Conservation (phyloP, 148 eudicot species). For the Nepenthes gracilis region DNA sequence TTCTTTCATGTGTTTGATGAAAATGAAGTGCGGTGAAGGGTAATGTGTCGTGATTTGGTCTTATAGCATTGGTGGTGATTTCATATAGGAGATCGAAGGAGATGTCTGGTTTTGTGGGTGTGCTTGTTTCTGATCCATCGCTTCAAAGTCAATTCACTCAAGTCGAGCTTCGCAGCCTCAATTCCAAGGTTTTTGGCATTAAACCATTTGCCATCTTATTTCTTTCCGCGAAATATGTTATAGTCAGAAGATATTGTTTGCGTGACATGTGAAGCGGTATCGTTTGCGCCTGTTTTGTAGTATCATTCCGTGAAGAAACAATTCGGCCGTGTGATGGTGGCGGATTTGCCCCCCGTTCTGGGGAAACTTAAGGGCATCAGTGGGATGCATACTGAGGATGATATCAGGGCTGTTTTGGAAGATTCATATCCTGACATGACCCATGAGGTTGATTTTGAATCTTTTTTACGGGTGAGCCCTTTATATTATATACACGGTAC, state of each 20-base stretch:
- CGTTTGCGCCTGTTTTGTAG: conserved; percentile 18
- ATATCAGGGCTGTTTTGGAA: conserved; percentile 40
- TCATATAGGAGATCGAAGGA: not conserved
- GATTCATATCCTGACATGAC: conserved; percentile 47
- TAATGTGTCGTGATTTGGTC: too few species aligned
- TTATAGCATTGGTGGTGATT: conserved; percentile 3
- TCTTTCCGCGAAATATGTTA: not conserved
- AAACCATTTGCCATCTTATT: not conserved
- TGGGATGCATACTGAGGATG: conserved; percentile 41
- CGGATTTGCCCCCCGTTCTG: conserved; percentile 63
- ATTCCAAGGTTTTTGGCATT: conserved; percentile 39
- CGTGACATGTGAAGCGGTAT: not conserved
- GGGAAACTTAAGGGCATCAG: conserved; percentile 44
- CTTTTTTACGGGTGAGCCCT: conserved; percentile 67
- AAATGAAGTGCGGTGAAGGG: too few species aligned
- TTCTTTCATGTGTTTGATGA: too few species aligned
- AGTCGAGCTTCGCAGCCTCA: conserved; percentile 73
- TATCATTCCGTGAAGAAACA: conserved; percentile 29
- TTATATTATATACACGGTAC: not conserved
- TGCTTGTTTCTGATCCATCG: conserved; percentile 72
- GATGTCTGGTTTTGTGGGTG: conserved; percentile 65
- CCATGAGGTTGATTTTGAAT: conserved; percentile 71
- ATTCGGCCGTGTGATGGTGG: conserved; percentile 37
- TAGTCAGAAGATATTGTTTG: too few species aligned
- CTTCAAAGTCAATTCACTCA: conserved; percentile 88